Evolutionary conservation across 2,329 filamentous ascomycete species (phyloP).

Genomic region (Cladorrhinum sp.): DNA sequence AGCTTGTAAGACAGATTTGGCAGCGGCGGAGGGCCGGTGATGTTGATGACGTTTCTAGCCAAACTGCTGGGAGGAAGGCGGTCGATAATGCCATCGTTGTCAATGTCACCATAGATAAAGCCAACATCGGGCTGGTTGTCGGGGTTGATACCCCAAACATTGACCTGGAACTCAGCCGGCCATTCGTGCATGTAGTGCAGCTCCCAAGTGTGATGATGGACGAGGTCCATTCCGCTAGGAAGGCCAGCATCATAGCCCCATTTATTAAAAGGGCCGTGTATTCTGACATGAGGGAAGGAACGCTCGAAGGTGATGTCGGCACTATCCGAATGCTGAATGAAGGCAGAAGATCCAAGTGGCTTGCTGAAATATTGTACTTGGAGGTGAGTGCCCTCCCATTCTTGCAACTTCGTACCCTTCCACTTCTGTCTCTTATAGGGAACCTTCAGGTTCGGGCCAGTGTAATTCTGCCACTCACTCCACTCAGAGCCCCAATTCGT

Average conservation of each 20-base stretch:
- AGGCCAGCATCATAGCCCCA: constrained; percentile 63
- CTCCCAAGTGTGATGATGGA: constrained; percentile 51
- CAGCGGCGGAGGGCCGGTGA: constrained; percentile 52
- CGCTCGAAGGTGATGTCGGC: constrained; percentile 38
- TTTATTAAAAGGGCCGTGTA: constrained; percentile 61
- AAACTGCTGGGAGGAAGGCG: constrained; percentile 59
- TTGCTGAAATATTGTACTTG: constrained; percentile 62
- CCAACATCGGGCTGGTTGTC: constrained; percentile 60
- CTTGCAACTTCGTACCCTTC: constrained; percentile 56
- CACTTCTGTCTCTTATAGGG: constrained; percentile 47
- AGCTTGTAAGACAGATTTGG: constrained; percentile 56
- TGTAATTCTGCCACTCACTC: constrained; percentile 57
- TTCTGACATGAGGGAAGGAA: constrained; percentile 60
- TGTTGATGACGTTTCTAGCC: constrained; percentile 54
- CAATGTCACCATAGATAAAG: constrained; percentile 58
- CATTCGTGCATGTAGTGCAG: constrained; percentile 63
- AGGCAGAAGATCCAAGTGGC: constrained; percentile 56
- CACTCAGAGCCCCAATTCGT: constrained; percentile 59
- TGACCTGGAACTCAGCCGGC: constrained; percentile 60
- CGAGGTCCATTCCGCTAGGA: constrained; percentile 49
- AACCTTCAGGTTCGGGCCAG: constrained; percentile 44
- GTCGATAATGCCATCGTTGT: constrained; percentile 58
- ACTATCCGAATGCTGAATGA: constrained; percentile 59
- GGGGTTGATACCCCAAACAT: constrained; percentile 65
- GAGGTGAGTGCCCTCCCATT: constrained; percentile 61